Evolutionary conservation across 1,284 basidiomycete genomes (phyloP).

Genomic region (Coniophora puteana): DNA sequence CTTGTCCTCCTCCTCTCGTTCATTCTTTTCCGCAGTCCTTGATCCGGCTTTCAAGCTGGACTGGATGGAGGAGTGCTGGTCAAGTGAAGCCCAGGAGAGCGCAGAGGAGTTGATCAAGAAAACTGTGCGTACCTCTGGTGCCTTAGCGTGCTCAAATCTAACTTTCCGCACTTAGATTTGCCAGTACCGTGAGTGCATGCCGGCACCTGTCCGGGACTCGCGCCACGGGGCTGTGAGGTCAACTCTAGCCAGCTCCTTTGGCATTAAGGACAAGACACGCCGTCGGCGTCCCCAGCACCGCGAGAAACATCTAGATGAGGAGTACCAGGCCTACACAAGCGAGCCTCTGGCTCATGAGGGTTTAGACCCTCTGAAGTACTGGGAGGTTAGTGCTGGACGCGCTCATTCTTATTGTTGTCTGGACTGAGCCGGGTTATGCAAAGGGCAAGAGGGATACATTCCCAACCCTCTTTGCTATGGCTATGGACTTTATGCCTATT

Average conservation of each 20-base stretch:
- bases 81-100: background rate
- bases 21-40: background rate
- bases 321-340: slow-evolving; percentile 1
- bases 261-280: no score
- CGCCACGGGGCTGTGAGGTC: no score
- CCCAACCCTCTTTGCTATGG: slow-evolving; percentile 15
- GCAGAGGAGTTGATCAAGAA: background rate
- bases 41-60: background rate
- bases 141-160: background rate
- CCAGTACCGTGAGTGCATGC: background rate
- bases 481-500: slow-evolving; percentile 22
- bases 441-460: slow-evolving; percentile 1
- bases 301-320: no score
- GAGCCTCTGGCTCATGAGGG: background rate
- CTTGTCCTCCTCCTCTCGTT: background rate
- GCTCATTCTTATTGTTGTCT: no score
- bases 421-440: no score
- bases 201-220: no score
- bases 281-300: no score
- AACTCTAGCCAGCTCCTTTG: no score
- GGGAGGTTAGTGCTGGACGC: no score
- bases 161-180: background rate
- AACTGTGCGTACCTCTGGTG: background rate
- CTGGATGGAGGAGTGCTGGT: background rate
- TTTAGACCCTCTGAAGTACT: background rate